Base-by-base conservation (phyloP, 176 grass and related monocot species). In the Cenchrus fungigraminus region DNA sequence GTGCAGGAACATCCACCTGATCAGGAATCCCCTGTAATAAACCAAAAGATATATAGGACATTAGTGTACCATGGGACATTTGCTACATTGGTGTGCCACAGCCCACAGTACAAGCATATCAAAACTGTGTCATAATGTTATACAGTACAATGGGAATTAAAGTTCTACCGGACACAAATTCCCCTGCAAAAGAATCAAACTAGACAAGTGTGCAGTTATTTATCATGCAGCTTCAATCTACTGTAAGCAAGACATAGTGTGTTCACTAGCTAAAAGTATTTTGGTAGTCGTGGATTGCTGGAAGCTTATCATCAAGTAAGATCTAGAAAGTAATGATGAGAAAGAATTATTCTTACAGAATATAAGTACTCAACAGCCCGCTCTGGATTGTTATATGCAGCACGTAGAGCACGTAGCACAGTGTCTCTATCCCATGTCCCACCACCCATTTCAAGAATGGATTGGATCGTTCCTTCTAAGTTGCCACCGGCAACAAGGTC, bases 361-460 rank as follows among this genome's bases (percentile, higher is more conserved):
- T 95, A 98, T 74, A 98, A 79, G 88, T 98, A 98, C 44, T 98
- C 95, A 86, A 98, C 87, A 73, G 95, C 95, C 56, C 95, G 73
- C 76, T 98, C 95, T 14, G 95, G 95, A 60, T 98, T 98, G 89
- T 98, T 95, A 69, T 77, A 98, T 31, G 95, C 95, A 68, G 95
- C 95, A 52, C 80, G 85, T 82, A 98, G 79, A 81, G 95, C 95
- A 73, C 73, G 91, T 32, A 77, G 68, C 45, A 98, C 95, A 59
- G 82, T 90, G 73, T 95, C 91, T 86, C 95, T 95, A 45, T 95
- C 93, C 95, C 95, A 98, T 37, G 69, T 95, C 34, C 95, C 95
- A 40, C 91, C 95, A 40, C 95, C 95, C 93, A 98, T 98, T 77
- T 91, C 95, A 50, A 98, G 89, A 78, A 98, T 89, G 19, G 92